Evolutionary conservation across 257 asterid species (phyloP).

Genomic region (Plectranthus barbatus): DNA sequence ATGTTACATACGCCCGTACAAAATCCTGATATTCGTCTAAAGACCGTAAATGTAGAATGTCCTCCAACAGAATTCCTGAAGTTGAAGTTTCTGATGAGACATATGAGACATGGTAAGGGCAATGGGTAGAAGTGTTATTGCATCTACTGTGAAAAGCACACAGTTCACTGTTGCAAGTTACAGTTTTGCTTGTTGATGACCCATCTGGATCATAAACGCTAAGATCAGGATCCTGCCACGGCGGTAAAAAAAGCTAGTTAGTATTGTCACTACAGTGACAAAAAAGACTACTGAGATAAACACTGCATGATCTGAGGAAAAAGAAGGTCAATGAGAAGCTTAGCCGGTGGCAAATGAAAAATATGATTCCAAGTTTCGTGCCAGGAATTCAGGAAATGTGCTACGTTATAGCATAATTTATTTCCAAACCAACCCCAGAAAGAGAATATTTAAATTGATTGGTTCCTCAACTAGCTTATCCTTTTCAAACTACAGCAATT

Average conservation of each 20-base stretch:
- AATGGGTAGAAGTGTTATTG: constrained; percentile 31
- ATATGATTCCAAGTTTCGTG: not conserved
- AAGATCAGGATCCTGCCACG: constrained; percentile 67
- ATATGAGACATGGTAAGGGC: constrained; percentile 77
- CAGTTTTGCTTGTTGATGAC: constrained; percentile 68
- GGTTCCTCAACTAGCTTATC: not conserved
- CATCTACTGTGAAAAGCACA: constrained; percentile 44
- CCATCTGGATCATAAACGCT: constrained; percentile 52
- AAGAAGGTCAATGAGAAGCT: not conserved
- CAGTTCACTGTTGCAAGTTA: constrained; percentile 52
- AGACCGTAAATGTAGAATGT: constrained; percentile 57
- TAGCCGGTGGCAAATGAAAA: not conserved
- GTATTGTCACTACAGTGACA: not conserved
- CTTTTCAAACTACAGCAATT: constrained; percentile 1
- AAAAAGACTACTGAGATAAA: constrained; percentile 1
- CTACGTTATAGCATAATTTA: not conserved
- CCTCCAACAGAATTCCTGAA: constrained; percentile 78
- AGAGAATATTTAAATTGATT: not conserved
- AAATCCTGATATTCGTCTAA: constrained; percentile 31
- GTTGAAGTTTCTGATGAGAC: constrained; percentile 83
- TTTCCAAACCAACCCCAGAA: not conserved
- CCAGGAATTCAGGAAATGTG: not conserved
- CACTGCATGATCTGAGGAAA: not conserved
- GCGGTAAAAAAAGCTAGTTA: not conserved
- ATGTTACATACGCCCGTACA: constrained; percentile 51